A percentile compares a stretch with the other conserved stretches of the same genome.
These are phyloP conservation scores for Poterioochromonas sp. DNA, from an alignment of 352 stramenopile genomes.

Conservation along the genomic window DNA sequence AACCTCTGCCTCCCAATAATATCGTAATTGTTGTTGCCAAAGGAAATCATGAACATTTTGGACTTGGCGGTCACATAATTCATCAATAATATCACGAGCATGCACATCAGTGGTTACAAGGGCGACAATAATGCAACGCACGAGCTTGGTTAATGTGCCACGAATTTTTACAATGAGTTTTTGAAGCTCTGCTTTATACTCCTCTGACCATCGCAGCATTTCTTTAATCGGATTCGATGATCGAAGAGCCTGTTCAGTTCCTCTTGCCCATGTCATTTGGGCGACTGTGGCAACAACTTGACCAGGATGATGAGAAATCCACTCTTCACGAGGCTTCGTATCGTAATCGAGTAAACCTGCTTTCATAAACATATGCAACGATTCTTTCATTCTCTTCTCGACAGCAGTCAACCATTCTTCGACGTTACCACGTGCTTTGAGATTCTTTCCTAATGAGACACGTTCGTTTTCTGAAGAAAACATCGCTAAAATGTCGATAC, in stretches of 20 bases:
- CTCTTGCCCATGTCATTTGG: slow-evolving; percentile 81
- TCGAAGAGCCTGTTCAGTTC: slow-evolving; percentile 67
- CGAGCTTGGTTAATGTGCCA: slow-evolving; percentile 66
- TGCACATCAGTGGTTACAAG: slow-evolving; percentile 83
- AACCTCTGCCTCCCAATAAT: slow-evolving; percentile 76
- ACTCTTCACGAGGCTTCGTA: slow-evolving; percentile 60
- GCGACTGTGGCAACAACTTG: slow-evolving; percentile 83
- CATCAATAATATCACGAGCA: slow-evolving; percentile 77
- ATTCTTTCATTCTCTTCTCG: slow-evolving; percentile 75
- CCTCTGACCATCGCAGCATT: slow-evolving; percentile 44
- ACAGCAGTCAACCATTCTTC: slow-evolving; percentile 73
- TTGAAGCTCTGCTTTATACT: slow-evolving; percentile 61
- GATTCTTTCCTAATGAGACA: slow-evolving; percentile 73
- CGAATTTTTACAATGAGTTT: slow-evolving; percentile 82
- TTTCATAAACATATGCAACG: slow-evolving; percentile 83
- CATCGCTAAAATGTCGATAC: slow-evolving; percentile 84
- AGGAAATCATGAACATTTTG: slow-evolving; percentile 70
- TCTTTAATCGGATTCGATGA: slow-evolving; percentile 36
- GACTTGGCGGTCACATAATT: slow-evolving; percentile 68
- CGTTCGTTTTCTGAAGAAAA: slow-evolving; percentile 73
- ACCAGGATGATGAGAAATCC: slow-evolving; percentile 73
- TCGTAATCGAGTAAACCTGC: slow-evolving; percentile 77
- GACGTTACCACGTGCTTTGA: slow-evolving; percentile 67
- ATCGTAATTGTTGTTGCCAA: slow-evolving; percentile 84
- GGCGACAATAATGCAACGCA: slow-evolving; percentile 81